phyloP scores from a whole-genome alignment of 768 basidiomycete species.

The Fomitopsis serialis region DNA sequence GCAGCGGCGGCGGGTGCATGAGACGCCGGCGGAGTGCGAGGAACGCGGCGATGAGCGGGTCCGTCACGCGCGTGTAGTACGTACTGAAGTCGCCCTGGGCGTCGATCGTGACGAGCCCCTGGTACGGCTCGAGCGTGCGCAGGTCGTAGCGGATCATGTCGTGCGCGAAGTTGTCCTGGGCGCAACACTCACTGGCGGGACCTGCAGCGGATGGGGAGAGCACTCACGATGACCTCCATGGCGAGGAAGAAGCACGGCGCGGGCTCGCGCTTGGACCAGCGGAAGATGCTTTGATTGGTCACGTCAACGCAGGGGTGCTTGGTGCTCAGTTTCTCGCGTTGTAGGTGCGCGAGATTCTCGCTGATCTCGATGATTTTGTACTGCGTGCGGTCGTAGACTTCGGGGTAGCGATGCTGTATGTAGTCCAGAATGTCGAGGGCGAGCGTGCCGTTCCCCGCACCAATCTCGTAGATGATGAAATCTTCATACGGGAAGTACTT shows the following conservation, averaged over 20 bases:
- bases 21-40: slow-evolving; percentile 62
- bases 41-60: slow-evolving; percentile 79
- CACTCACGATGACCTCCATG: slow-evolving; percentile 88
- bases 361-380: slow-evolving; percentile 97
- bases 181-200: neutral
- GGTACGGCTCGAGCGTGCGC: slow-evolving; percentile 72
- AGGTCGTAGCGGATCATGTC: slow-evolving; percentile 91
- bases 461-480: slow-evolving; percentile 94
- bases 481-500: slow-evolving; percentile 97
- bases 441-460: slow-evolving; percentile 95
- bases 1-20: slow-evolving; percentile 52
- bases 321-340: slow-evolving; percentile 57
- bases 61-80: slow-evolving; percentile 78
- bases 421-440: slow-evolving; percentile 85
- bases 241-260: slow-evolving; percentile 92
- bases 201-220: neutral
- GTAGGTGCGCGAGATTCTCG: slow-evolving; percentile 65
- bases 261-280: slow-evolving; percentile 69
- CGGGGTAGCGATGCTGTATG: slow-evolving; percentile 71
- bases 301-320: slow-evolving; percentile 66
- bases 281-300: slow-evolving; percentile 76
- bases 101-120: slow-evolving; percentile 78
- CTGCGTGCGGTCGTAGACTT: slow-evolving; percentile 87
- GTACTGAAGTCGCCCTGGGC: slow-evolving; percentile 76
- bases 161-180: slow-evolving; percentile 92